Evolutionary conservation across 108 stramenopile species (phyloP), one percentile per base, ranked within the genome.

Genomic region (Skeletonema grethae): DNA sequence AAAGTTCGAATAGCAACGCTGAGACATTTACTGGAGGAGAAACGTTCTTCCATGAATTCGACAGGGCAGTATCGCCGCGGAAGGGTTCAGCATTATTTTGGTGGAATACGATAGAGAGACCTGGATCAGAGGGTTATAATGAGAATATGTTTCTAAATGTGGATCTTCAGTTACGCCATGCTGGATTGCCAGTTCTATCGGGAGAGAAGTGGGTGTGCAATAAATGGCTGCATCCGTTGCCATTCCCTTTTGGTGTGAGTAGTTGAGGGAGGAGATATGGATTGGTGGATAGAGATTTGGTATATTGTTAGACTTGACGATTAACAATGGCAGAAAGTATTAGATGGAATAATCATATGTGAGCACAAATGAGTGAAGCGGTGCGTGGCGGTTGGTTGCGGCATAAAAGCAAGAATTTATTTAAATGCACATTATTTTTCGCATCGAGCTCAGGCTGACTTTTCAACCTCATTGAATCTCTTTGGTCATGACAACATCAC

Each of bases 161-260:
- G 7, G 83, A 84, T 56, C 6, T 25, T 5, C 75, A 80, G 22
- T 30, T 81, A 25, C 79, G 79, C 0, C 83, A 84, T 69, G 73
- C 82, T 11, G 82, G 82, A 61, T 39, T 67, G 67, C 77, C 82
- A 28, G 82, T 78, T 5, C 20, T 60, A 34, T 39, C 24, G 7
- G 82, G 82, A 5, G 73, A 83, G 57, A 83, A 83, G 46, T 83
- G 82, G 82, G 59, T 83, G 53, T 73, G 72, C 20, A 83, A 83
- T 70, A 66, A 67, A 12, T 83, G 82, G 82, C 69, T 84, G 3
- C 84, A 84, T 64, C 84, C 84, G 9, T 24, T 76, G 9, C 70
- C 76, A 28, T 76, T 77, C 35, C 63, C 70, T 1, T 69, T 65
- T 16, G 79, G 79, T 58, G 83, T 84, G 50, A n/a, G 41, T 28